Conservation (phyloP, 2,329 filamentous ascomycete genomes). For the Coniochaeta sp. region DNA sequence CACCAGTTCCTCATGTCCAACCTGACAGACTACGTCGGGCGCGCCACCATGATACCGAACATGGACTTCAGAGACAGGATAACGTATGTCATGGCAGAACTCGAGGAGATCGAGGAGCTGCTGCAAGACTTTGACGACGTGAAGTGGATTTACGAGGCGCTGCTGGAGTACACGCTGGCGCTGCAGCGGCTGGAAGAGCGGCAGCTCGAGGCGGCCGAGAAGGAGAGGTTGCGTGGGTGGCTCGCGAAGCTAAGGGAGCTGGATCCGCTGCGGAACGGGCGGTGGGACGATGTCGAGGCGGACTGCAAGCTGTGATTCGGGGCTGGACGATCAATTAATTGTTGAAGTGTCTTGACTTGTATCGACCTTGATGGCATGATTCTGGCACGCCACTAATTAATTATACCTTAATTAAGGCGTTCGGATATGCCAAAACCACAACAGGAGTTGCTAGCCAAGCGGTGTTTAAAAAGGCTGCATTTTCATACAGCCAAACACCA, state of each 20-base stretch:
- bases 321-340: no score
- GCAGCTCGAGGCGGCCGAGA: conserved; percentile 29
- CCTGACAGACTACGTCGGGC: conserved; percentile 41
- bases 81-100: conserved; percentile 60
- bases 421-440: no score
- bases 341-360: no score
- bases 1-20: conserved; percentile 80
- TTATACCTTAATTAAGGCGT: no score
- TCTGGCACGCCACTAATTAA: no score
- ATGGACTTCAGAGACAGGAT: conserved; percentile 55
- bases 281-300: conserved; percentile 66
- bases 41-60: conserved; percentile 55
- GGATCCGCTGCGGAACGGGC: conserved; percentile 66
- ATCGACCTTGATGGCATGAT: no score
- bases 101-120: conserved; percentile 64
- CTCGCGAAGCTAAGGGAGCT: conserved; percentile 58
- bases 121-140: conserved; percentile 48
- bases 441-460: no score
- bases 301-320: conserved; percentile 9
- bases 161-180: conserved; percentile 65
- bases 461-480: no score
- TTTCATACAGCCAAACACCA: no score
- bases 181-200: conserved; percentile 46
- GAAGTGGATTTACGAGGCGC: conserved; percentile 85
- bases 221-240: conserved; percentile 36